Conservation (phyloP, 2,329 filamentous ascomycete genomes). For the Diaporthe sp. region DNA sequence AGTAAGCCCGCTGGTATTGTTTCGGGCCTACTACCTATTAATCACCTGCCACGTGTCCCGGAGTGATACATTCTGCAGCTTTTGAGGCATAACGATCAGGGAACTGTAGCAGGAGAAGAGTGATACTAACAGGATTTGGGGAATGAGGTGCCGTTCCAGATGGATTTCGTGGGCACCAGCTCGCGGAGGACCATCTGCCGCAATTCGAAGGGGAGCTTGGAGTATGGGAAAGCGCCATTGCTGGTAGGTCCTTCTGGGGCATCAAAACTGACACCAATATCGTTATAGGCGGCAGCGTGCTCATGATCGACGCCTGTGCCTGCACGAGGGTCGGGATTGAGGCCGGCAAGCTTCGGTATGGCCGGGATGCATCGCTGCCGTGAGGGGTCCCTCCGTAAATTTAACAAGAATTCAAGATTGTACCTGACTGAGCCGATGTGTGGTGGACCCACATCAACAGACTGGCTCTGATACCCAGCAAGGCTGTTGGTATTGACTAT, state of each 20-base stretch:
- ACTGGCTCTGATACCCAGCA: neutral
- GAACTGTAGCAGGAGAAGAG: too few species aligned
- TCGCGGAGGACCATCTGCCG: conserved; percentile 8
- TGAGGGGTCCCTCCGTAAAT: neutral
- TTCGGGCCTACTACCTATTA: neutral
- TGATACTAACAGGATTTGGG: neutral
- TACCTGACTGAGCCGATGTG: neutral
- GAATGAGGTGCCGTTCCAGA: conserved; percentile 11
- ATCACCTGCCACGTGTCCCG: too few species aligned
- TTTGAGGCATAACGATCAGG: too few species aligned
- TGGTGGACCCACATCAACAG: neutral
- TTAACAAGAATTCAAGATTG: neutral
- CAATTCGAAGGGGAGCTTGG: neutral
- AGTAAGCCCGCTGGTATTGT: neutral
- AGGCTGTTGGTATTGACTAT: neutral
- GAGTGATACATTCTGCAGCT: too few species aligned
- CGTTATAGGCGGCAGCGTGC: too few species aligned
- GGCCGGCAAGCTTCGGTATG: neutral
- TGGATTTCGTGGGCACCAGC: neutral
- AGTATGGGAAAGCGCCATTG: neutral
- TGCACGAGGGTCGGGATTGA: neutral
- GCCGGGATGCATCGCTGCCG: neutral
- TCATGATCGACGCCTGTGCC: neutral
- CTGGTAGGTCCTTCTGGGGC: neutral
- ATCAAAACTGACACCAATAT: too few species aligned